A percentile compares a stretch with the other conserved stretches of the same genome.
These are phyloP conservation scores for Plasmodium reichenowi DNA, from an alignment of 169 alveolate species.

Conservation along the genomic window DNA sequence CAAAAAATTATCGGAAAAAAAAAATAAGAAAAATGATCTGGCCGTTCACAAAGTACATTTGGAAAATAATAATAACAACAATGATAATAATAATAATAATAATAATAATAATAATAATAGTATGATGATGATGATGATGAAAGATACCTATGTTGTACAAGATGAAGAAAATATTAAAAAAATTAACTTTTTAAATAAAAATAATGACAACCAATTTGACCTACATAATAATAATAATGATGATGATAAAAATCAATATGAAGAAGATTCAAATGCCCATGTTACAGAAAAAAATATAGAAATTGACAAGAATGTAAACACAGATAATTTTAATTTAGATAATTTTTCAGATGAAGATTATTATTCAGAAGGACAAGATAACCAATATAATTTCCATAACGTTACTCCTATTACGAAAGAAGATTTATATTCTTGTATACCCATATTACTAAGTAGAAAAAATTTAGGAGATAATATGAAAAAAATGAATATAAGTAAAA, in stretches of 20 bases:
- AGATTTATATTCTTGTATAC: slow-evolving; percentile 44
- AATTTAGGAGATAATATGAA: slow-evolving; percentile 76
- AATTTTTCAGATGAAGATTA: slow-evolving; percentile 63
- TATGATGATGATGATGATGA: background rate
- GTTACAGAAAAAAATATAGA: background rate
- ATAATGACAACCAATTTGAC: background rate
- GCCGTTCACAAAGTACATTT: no score
- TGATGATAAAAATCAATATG: background rate
- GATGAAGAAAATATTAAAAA: slow-evolving; percentile 2
- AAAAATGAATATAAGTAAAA: slow-evolving; percentile 57
- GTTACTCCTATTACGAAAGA: slow-evolving; percentile 37
- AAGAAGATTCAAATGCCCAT: background rate
- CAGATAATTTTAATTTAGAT: slow-evolving; percentile 13
- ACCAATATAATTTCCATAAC: background rate
- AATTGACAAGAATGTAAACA: background rate
- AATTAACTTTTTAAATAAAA: background rate
- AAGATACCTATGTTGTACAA: background rate
- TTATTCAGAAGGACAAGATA: slow-evolving; percentile 46
- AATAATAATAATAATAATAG: background rate
- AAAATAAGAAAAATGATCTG: no score
- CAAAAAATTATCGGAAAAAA: background rate
- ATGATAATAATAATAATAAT: background rate
- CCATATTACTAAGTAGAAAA: slow-evolving; percentile 64
- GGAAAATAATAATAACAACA: background rate
- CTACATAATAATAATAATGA: background rate